A percentile compares a stretch with the other conserved stretches of the same genome.
Evolutionary conservation across 164 flowering plant genomes (phyloP).

Genomic region (Protea cynaroides): DNA sequence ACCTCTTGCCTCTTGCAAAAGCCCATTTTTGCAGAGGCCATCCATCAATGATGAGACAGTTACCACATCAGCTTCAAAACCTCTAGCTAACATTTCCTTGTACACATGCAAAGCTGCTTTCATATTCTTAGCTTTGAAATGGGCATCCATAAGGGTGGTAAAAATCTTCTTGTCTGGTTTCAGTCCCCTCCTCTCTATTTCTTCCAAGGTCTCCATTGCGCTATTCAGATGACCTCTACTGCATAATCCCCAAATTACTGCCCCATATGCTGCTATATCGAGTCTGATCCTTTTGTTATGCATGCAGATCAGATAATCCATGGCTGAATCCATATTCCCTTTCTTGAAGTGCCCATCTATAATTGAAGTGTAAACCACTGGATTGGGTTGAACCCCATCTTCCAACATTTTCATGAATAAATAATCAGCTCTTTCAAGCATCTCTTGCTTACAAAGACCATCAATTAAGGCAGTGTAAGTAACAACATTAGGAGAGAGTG

Average conservation of each 20-base stretch:
- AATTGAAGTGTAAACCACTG: slow-evolving; percentile 28
- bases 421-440: slow-evolving; percentile 21
- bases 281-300: slow-evolving; percentile 18
- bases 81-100: slow-evolving; percentile 18
- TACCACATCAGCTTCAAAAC: slow-evolving; percentile 33
- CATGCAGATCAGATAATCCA: slow-evolving; percentile 23
- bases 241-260: slow-evolving; percentile 31
- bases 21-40: slow-evolving; percentile 35
- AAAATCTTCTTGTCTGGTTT: slow-evolving; percentile 26
- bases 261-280: slow-evolving; percentile 33
- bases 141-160: slow-evolving; percentile 28
- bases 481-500: not conserved
- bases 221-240: slow-evolving; percentile 18
- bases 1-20: slow-evolving; percentile 21
- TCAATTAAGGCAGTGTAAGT: slow-evolving; percentile 26
- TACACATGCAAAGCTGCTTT: slow-evolving; percentile 23
- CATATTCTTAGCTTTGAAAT: slow-evolving; percentile 32
- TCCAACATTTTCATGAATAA: slow-evolving; percentile 25
- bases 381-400: slow-evolving; percentile 25
- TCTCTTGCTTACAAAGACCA: slow-evolving; percentile 28
- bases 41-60: slow-evolving; percentile 27
- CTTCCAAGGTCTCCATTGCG: slow-evolving; percentile 19
- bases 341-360: slow-evolving; percentile 35
- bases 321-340: slow-evolving; percentile 22
- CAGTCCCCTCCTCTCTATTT: slow-evolving; percentile 27